Percentiles rank a stretch among this genome's conserved stretches.
Conservation (phyloP, 23 red algal genomes). For the Chondrus crispus region DNA sequence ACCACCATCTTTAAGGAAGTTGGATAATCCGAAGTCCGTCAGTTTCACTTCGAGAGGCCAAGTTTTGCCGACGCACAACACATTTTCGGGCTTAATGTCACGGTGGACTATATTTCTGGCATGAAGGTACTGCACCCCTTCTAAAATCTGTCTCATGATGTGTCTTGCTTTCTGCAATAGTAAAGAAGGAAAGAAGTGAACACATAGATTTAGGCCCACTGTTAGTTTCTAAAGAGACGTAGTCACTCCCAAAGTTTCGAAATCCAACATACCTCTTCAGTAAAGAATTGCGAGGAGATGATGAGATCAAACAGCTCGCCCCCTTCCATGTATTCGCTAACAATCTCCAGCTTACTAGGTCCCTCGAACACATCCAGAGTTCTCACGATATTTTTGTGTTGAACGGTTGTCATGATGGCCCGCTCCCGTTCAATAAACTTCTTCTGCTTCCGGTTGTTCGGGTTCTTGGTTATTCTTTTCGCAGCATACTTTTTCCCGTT, state of each 20-base stretch:
- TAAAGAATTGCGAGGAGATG: conserved; percentile 72
- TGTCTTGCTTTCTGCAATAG: conserved; percentile 48
- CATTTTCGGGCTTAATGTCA: conserved; percentile 80
- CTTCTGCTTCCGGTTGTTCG: conserved; percentile 72
- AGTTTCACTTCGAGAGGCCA: conserved; percentile 70
- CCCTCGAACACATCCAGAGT: conserved; percentile 80
- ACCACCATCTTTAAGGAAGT: conserved; percentile 54
- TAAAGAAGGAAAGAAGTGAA: not conserved
- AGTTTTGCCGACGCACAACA: conserved; percentile 36
- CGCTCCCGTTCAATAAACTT: conserved; percentile 76
- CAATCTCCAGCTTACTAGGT: conserved; percentile 56
- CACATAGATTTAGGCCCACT: no score
- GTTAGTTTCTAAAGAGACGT: not conserved
- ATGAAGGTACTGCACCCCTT: conserved; percentile 81
- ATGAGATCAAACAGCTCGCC: conserved; percentile 89
- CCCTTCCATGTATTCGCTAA: conserved; percentile 75
- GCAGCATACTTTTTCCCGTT: conserved; percentile 32
- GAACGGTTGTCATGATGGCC: conserved; percentile 68
- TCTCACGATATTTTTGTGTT: conserved; percentile 76
- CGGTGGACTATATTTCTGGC: conserved; percentile 76
- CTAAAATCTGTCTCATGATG: conserved; percentile 72
- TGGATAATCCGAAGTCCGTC: conserved; percentile 77
- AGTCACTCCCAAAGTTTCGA: not conserved
- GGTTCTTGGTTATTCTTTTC: conserved; percentile 72
- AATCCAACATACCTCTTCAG: conserved; percentile 49